A percentile compares a stretch with the other conserved stretches of the same genome.
Evolutionary conservation across 2,329 filamentous ascomycete species (phyloP).

Genomic region (Aspergillus chevalieri): DNA sequence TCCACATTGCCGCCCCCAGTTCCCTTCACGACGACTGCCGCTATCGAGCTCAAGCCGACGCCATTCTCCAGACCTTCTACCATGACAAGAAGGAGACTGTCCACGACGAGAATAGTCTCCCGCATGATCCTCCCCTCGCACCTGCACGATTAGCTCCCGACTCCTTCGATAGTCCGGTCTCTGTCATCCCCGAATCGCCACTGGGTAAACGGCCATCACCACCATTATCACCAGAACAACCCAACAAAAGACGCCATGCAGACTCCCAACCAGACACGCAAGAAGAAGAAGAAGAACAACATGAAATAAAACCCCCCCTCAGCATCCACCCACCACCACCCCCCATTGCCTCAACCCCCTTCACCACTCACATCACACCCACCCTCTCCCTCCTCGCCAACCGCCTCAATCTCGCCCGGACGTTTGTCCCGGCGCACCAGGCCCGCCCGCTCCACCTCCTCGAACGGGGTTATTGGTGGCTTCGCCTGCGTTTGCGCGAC

Average conservation of each 20-base stretch:
- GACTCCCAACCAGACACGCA: not conserved
- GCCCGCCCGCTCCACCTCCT: constrained; percentile 48
- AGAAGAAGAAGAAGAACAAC: no score
- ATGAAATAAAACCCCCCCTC: constrained; percentile 18
- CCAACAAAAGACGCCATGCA: not conserved
- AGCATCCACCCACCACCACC: constrained; percentile 52
- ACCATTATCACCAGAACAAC: constrained; percentile 33
- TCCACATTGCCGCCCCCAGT: constrained; percentile 37
- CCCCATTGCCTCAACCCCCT: constrained; percentile 37
- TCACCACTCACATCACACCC: constrained; percentile 53
- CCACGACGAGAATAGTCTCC: not conserved
- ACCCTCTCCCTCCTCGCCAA: constrained; percentile 49
- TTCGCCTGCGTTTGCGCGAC: constrained; percentile 55
- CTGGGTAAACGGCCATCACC: constrained; percentile 46
- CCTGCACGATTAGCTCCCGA: constrained; percentile 4
- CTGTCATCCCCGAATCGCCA: constrained; percentile 33
- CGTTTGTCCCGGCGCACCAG: constrained; percentile 49
- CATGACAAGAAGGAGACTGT: not conserved
- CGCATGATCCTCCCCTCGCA: not conserved
- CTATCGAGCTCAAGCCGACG: constrained; percentile 34
- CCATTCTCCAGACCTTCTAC: constrained; percentile 18
- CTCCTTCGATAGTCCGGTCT: constrained; percentile 30
- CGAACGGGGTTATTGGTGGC: constrained; percentile 73
- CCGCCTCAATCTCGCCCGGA: constrained; percentile 47
- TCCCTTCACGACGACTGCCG: constrained; percentile 31